phyloP scores from a whole-genome alignment of 2,329 filamentous ascomycete species.

The Penicillium sumatraense region DNA sequence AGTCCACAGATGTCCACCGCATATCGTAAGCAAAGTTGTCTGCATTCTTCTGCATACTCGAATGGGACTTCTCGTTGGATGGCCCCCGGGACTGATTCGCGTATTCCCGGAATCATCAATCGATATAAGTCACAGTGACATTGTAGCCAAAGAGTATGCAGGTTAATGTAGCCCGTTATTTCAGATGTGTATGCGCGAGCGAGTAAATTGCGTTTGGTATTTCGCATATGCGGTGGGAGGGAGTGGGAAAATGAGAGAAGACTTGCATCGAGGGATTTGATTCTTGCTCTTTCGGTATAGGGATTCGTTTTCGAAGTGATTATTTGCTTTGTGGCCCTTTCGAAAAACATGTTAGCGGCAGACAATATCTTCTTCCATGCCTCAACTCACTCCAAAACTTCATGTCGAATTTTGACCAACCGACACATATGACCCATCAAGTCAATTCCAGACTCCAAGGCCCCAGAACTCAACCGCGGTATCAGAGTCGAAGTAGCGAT shows the following conservation, averaged over 20 bases:
- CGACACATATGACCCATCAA: not conserved
- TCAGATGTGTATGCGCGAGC: not conserved
- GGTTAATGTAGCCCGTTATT: slow-evolving; percentile 1
- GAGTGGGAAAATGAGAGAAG: not conserved
- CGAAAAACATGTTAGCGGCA: not conserved
- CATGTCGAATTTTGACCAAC: not conserved
- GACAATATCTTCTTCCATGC: too few relatives aligned
- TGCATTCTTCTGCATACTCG: not conserved
- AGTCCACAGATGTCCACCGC: not conserved
- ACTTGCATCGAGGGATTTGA: not conserved
- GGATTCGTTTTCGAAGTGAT: not conserved
- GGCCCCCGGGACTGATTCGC: not conserved
- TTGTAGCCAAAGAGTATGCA: slow-evolving; percentile 3
- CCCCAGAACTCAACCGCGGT: not conserved
- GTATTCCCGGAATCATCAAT: not conserved
- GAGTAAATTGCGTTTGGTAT: not conserved
- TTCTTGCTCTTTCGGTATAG: not conserved
- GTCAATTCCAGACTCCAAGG: not conserved
- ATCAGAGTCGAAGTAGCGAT: not conserved
- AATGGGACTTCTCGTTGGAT: not conserved
- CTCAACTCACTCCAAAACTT: not conserved
- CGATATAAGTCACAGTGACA: slow-evolving; percentile 9
- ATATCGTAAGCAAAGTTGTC: not conserved
- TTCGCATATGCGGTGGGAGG: not conserved
- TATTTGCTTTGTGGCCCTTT: not conserved